Percentiles rank a stretch among this genome's conserved stretches.
These are phyloP conservation scores for Vitis amurensis DNA, from an alignment of 164 flowering plant species.

Conservation along the genomic window DNA sequence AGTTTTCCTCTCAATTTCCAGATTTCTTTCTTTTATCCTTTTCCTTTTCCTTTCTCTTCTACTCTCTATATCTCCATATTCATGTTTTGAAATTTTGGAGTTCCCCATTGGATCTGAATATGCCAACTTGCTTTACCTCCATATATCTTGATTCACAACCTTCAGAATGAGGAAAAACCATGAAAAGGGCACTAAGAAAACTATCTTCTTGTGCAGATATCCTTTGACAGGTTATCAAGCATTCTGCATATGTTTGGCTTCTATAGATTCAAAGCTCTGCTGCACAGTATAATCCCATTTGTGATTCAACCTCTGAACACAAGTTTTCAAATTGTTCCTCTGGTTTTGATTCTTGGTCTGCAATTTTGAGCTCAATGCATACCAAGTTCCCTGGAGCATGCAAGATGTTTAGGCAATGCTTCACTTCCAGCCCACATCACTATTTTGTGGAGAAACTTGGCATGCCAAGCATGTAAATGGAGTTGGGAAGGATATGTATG, in stretches of 20 bases:
- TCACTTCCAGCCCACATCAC: neutral
- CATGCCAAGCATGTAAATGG: neutral
- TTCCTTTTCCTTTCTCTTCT: no score
- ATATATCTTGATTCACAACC: no score
- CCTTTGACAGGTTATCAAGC: conserved; percentile 96
- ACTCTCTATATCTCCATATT: no score
- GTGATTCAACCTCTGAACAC: conserved; percentile 31
- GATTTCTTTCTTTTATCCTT: no score
- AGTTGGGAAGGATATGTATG: neutral
- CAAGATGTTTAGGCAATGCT: neutral
- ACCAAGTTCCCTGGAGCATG: neutral
- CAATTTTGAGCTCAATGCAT: neutral
- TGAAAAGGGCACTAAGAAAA: neutral
- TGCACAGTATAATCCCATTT: conserved; percentile 51
- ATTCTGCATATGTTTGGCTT: conserved; percentile 86
- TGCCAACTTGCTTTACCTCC: no score
- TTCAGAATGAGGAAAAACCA: no score
- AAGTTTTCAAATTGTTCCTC: neutral
- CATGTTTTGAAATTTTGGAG: neutral
- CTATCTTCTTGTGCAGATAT: conserved; percentile 48
- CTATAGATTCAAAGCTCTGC: conserved; percentile 92
- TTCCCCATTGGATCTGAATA: no score
- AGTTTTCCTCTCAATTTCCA: no score
- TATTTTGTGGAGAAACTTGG: neutral
- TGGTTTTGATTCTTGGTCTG: neutral